Percentiles rank a stretch among this genome's conserved stretches.
phyloP scores from a whole-genome alignment of 1,284 basidiomycete genomes.

The Tilletia caries region DNA sequence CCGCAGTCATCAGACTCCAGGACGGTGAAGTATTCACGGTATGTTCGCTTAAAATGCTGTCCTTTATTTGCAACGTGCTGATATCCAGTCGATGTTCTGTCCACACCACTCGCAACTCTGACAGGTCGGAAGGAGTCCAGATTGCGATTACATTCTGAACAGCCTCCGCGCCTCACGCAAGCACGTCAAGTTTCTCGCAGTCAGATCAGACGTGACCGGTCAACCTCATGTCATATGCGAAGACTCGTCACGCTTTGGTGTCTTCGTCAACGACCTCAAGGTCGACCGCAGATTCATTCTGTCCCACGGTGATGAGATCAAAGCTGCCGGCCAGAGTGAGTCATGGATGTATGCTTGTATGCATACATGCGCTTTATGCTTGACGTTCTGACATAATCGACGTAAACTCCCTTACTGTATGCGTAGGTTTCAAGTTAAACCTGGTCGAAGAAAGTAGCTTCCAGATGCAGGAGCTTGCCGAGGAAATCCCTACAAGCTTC shows the following conservation, averaged over 20 bases:
- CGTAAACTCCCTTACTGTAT: background rate
- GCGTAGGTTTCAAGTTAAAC: background rate
- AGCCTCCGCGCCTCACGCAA: background rate
- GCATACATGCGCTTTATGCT: background rate
- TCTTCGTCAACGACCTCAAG: background rate
- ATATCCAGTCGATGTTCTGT: background rate
- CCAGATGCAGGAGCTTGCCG: background rate
- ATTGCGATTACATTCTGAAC: background rate
- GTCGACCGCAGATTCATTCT: background rate
- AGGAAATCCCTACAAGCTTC: no score
- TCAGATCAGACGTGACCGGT: background rate
- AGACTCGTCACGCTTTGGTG: background rate
- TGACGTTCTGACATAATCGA: no score
- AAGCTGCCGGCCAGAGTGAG: background rate
- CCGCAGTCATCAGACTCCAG: background rate
- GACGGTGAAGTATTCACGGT: background rate
- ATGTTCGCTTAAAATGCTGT: background rate
- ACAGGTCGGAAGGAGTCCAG: slow-evolving; percentile 1
- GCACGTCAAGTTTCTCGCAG: background rate
- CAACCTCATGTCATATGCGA: background rate
- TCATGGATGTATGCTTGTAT: background rate
- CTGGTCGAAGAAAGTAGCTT: background rate
- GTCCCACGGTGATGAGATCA: background rate
- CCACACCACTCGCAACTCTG: background rate
- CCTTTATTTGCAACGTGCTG: no score